These are phyloP conservation scores for Aaosphaeria pasadenensis DNA, from an alignment of 2,329 filamentous ascomycete genomes.

Conservation along the genomic window DNA sequence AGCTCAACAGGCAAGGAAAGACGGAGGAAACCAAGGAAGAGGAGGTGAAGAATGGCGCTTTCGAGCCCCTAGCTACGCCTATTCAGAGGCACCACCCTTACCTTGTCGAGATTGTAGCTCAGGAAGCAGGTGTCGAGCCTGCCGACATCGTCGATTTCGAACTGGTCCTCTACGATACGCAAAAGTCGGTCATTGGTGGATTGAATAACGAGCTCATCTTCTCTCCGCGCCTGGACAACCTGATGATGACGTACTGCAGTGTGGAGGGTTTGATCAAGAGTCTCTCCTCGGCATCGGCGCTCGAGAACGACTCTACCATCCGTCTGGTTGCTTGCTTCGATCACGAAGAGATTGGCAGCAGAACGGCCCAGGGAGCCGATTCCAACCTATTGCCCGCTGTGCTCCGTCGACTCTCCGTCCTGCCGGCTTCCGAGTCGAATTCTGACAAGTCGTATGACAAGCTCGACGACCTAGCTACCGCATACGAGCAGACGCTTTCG, in stretches of 20 bases:
- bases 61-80: conserved; percentile 73
- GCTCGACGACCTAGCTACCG: conserved; percentile 62
- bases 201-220: conserved; percentile 93
- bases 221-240: conserved; percentile 91
- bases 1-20: conserved; percentile 74
- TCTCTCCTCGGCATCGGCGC: conserved; percentile 58
- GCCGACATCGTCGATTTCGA: conserved; percentile 88
- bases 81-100: conserved; percentile 84
- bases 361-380: conserved; percentile 87
- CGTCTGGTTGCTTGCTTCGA: conserved; percentile 94
- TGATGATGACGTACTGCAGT: conserved; percentile 94
- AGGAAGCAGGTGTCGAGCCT: conserved; percentile 68
- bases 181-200: conserved; percentile 84
- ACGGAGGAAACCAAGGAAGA: conserved; percentile 47
- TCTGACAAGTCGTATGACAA: conserved; percentile 66
- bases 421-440: conserved; percentile 59
- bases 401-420: conserved; percentile 77
- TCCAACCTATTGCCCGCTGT: conserved; percentile 88
- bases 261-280: conserved; percentile 83
- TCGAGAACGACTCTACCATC: conserved; percentile 76
- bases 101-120: conserved; percentile 79
- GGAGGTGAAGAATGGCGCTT: conserved; percentile 45
- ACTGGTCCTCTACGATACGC: conserved; percentile 93
- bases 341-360: conserved; percentile 94
- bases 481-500: conserved; percentile 88